Base-by-base conservation (phyloP, 2,329 filamentous ascomycete genomes). In the Cercospora sesami region DNA sequence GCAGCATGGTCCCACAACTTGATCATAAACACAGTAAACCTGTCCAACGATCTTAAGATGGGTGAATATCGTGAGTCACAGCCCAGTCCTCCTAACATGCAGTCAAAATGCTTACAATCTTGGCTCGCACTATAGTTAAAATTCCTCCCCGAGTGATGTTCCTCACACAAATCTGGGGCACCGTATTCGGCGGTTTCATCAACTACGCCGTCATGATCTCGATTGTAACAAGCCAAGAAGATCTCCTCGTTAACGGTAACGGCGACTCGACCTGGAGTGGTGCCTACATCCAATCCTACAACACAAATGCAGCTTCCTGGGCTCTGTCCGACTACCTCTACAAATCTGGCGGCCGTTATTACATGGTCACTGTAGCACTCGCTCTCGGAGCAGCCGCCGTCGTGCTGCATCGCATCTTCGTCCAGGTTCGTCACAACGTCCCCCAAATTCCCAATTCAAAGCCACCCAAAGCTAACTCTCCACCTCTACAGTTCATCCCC, bases 1-100 rank as follows among this genome's bases (percentile, higher is more conserved):
- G 83, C 85, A 7, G 82, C 83, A 10, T 87, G 85, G 85, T 87
- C 85, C 1, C 86, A 88, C 75, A 86, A 83, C 42, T 83, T 87
- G 60, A 86, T 88, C 60, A 12, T 65, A 2, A 85, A 85, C 60
- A 78, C 81, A 0, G 82, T 87, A 55, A 83, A 78, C 64, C 77
- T 88, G 6, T 84, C 80, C 42, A 83, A 81, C 58, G 85, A 87
- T 69, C 74, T 88, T 26, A 88, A 88, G 77, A 82, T 87, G 80
- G 86, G 86, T 21, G 84, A 87, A 78, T 88, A 88, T 61, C 81
- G 84, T 84, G 77, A 62, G 82, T 59, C 7, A 4, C 2, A 16
- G 4, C 21, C 3, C 48, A 2, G 14, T 23, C 7, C 12, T 4
- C 2, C 7, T 23, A 30, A 30, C 28, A 30, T 9, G 4, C 18